These are phyloP conservation scores for Russula sp. DNA, from an alignment of 768 basidiomycete genomes.

Conservation along the genomic window DNA sequence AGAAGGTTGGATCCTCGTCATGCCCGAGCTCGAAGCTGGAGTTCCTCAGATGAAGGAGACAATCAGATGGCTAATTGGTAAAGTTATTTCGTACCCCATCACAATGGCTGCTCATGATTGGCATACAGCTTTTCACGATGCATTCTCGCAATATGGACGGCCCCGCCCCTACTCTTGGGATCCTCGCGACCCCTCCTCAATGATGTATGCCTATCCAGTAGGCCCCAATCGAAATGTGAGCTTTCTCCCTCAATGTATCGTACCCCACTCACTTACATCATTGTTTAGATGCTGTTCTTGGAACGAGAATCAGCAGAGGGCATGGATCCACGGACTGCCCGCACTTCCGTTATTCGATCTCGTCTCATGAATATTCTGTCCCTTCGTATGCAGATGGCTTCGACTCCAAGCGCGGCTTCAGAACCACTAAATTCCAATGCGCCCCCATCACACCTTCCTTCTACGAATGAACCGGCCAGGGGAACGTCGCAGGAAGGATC, in stretches of 20 bases:
- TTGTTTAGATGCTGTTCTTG: conserved; percentile 69
- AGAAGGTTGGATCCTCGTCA: conserved; percentile 84
- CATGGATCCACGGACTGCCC: conserved; percentile 72
- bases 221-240: conserved; percentile 79
- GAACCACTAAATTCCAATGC: conserved; percentile 1
- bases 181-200: conserved; percentile 67
- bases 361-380: conserved; percentile 55
- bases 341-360: conserved; percentile 63
- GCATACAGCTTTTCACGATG: conserved; percentile 67
- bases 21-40: conserved; percentile 76
- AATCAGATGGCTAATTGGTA: conserved; percentile 87
- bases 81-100: conserved; percentile 28
- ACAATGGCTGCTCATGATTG: conserved; percentile 17
- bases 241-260: conserved; percentile 17
- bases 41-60: conserved; percentile 69
- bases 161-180: conserved; percentile 87
- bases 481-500: neutral
- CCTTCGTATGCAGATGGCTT: conserved; percentile 51
- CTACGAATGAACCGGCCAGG: conserved; percentile 1
- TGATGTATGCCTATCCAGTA: conserved; percentile 94
- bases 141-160: conserved; percentile 84
- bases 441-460: conserved; percentile 4
- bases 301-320: conserved; percentile 75
- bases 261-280: neutral
- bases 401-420: conserved; percentile 19